Evolutionary conservation across 2,329 filamentous ascomycete species (phyloP).

Genomic region (Pseudogymnoascus sp.): DNA sequence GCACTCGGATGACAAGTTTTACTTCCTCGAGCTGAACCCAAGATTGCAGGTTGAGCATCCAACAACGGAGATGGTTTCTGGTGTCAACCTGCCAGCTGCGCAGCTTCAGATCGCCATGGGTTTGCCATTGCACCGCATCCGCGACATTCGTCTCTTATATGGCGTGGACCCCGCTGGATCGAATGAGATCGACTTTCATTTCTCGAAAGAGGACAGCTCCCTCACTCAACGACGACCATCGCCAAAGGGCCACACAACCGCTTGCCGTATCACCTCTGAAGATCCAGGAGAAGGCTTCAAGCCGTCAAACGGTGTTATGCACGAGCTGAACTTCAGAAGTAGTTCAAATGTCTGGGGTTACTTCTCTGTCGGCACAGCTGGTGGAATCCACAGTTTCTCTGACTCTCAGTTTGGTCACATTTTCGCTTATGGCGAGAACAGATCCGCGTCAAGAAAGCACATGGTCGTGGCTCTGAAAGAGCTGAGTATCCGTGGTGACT

Average conservation of each 20-base stretch:
- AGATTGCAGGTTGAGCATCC: slow-evolving; percentile 99
- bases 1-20: slow-evolving; percentile 96
- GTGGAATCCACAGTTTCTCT: slow-evolving; percentile 98
- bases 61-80: slow-evolving; percentile 98
- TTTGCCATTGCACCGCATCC: slow-evolving; percentile 87
- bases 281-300: slow-evolving; percentile 99
- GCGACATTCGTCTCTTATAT: slow-evolving; percentile 92
- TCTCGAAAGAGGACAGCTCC: slow-evolving; percentile 76
- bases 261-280: slow-evolving; percentile 98
- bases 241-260: slow-evolving; percentile 94
- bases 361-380: slow-evolving; percentile 94
- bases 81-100: slow-evolving; percentile 92
- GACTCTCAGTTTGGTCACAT: slow-evolving; percentile 99
- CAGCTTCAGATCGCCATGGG: slow-evolving; percentile 99
- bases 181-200: slow-evolving; percentile 92
- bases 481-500: slow-evolving; percentile 98
- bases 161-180: slow-evolving; percentile 84
- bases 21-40: slow-evolving; percentile 97
- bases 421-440: slow-evolving; percentile 97
- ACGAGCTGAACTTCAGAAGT: slow-evolving; percentile 97
- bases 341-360: slow-evolving; percentile 99
- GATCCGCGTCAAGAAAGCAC: slow-evolving; percentile 92
- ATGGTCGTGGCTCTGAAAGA: slow-evolving; percentile 99
- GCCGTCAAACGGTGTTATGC: slow-evolving; percentile 97
- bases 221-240: slow-evolving; percentile 82